phyloP scores from a whole-genome alignment of 2,329 filamentous ascomycete species.

The Albophoma yamanashiensis region DNA sequence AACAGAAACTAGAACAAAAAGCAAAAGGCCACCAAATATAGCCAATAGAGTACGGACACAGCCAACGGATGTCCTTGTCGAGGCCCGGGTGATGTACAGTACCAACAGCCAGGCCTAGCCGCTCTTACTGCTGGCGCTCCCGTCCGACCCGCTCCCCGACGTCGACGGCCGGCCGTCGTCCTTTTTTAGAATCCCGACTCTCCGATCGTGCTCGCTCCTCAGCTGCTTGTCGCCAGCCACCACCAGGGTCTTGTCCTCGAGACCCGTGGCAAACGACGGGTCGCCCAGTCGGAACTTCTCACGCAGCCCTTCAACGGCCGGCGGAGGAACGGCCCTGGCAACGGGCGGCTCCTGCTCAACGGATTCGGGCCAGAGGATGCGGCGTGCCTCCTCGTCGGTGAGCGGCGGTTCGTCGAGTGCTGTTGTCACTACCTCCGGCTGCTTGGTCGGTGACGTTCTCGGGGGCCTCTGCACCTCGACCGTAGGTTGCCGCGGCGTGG shows the following conservation, averaged over 20 bases:
- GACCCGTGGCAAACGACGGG: conserved; percentile 14
- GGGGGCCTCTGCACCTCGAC: conserved; percentile 4
- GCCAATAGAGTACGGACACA: neutral
- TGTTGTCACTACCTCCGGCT: conserved; percentile 6
- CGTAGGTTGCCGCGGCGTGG: conserved; percentile 9
- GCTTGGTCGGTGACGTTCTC: neutral
- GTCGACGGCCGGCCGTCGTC: neutral
- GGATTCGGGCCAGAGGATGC: conserved; percentile 27
- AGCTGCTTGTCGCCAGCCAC: conserved; percentile 23
- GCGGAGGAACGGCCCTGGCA: neutral
- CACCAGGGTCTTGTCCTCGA: conserved; percentile 29
- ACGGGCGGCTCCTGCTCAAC: conserved; percentile 6
- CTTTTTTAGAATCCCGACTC: conserved; percentile 14
- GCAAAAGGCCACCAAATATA: neutral
- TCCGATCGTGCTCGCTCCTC: conserved; percentile 18
- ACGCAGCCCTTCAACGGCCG: conserved; percentile 15
- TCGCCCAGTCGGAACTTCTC: conserved; percentile 31
- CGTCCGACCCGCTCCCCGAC: neutral
- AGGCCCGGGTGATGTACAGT: neutral
- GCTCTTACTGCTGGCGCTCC: neutral
- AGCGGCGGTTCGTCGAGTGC: conserved; percentile 20
- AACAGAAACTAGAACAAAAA: neutral
- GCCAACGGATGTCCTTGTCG: neutral
- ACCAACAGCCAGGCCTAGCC: neutral
- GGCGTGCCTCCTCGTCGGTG: conserved; percentile 27